A percentile compares a stretch with the other conserved stretches of the same genome.
These are phyloP conservation scores for Ceratocystis papillata DNA, from an alignment of 2,329 filamentous ascomycete species.

Conservation along the genomic window DNA sequence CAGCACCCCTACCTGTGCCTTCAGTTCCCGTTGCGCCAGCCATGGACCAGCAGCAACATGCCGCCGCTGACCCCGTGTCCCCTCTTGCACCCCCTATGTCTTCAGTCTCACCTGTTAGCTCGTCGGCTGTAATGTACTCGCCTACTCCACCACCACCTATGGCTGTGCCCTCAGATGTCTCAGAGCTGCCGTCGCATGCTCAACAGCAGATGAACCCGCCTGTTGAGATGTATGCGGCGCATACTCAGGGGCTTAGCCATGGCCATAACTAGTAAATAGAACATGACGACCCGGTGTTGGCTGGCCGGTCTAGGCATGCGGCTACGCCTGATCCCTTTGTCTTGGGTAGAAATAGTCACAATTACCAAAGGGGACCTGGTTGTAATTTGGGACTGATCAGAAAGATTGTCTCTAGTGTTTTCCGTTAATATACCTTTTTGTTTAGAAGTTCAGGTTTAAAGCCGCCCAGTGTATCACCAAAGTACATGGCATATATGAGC, in stretches of 20 bases:
- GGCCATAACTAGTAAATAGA: not conserved
- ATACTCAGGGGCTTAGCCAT: not conserved
- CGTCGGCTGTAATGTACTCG: constrained; percentile 6
- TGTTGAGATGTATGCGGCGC: constrained; percentile 16
- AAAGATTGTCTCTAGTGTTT: not conserved
- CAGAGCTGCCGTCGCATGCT: constrained; percentile 53
- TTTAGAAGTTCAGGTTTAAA: not conserved
- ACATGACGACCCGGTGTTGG: no score
- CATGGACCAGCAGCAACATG: not conserved
- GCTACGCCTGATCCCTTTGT: not conserved
- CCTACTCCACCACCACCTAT: constrained; percentile 2
- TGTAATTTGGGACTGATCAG: not conserved
- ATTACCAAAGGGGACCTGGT: not conserved
- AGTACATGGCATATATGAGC: not conserved
- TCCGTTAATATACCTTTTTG: not conserved
- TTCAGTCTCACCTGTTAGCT: not conserved
- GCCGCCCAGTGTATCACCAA: not conserved
- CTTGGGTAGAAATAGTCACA: not conserved
- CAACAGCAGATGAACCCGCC: constrained; percentile 19
- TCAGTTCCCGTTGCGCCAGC: not conserved
- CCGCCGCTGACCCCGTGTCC: not conserved
- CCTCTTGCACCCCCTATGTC: constrained; percentile 6
- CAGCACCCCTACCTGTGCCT: not conserved
- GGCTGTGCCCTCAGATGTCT: constrained; percentile 15
- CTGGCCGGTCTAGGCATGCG: not conserved